Conservation (phyloP, 78 protist species). For the Protostelium mycophagum region DNA sequence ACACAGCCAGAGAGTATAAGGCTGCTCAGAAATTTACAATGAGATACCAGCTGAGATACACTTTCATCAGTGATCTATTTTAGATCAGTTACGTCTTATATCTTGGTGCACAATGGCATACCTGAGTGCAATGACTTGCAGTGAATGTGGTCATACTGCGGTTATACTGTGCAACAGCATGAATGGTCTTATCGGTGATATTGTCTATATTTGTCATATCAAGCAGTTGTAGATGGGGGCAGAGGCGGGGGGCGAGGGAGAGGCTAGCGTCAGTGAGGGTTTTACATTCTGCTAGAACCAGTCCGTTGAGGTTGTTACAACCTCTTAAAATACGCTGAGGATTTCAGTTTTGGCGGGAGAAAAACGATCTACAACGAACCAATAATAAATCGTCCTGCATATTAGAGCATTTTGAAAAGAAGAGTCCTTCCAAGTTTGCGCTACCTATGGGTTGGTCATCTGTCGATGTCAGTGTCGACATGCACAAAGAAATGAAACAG, state of each 20-base stretch:
- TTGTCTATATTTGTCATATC: neutral
- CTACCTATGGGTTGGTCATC: neutral
- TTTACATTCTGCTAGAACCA: neutral
- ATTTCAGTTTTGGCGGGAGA: neutral
- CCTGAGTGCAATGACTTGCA: neutral
- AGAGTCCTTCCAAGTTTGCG: neutral
- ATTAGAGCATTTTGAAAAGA: neutral
- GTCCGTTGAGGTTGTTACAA: neutral
- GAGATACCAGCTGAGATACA: neutral
- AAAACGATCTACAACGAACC: neutral
- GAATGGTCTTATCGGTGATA: neutral
- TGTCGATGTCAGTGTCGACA: neutral
- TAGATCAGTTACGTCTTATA: too few relatives aligned
- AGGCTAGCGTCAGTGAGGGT: neutral
- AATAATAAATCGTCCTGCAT: neutral
- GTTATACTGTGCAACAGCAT: neutral
- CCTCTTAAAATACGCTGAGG: neutral
- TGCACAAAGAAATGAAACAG: too few relatives aligned
- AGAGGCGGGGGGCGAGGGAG: neutral
- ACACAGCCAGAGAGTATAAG: neutral
- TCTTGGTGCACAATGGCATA: too few relatives aligned
- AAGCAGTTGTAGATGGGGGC: neutral
- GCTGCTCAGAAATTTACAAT: neutral
- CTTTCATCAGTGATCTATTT: neutral
- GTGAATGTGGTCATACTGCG: neutral